Evolutionary conservation across 225 moss, liverwort and hornwort species (phyloP).

Genomic region (Thuidium tamariscinum): DNA sequence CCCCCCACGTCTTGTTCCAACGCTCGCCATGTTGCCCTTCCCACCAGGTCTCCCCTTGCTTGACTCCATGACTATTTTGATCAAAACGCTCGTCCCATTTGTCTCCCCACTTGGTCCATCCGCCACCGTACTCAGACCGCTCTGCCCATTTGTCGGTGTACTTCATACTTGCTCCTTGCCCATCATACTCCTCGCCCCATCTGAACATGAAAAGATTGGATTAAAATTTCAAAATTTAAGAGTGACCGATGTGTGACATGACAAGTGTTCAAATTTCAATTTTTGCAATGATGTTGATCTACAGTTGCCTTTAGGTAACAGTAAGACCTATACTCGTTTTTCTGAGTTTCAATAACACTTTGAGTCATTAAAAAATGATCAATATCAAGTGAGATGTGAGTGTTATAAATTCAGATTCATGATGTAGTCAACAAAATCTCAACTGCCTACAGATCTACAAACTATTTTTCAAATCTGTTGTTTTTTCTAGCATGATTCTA

Average conservation of each 20-base stretch:
- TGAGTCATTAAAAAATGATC: not conserved
- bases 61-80: constrained; percentile 47
- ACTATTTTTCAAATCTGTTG: not conserved
- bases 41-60: constrained; percentile 97
- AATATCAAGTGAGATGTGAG: not conserved
- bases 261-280: not conserved
- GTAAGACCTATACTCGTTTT: not conserved
- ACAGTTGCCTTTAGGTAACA: not conserved
- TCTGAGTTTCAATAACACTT: not conserved
- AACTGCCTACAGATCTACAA: not conserved
- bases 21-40: constrained; percentile 58
- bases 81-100: constrained; percentile 97
- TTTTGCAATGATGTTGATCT: not conserved
- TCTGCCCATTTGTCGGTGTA: constrained; percentile 99
- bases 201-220: constrained; percentile 10
- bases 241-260: not conserved
- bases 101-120: constrained; percentile 97
- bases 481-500: not conserved
- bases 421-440: not conserved
- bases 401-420: not conserved
- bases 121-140: constrained; percentile 46
- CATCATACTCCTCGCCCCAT: constrained; percentile 95
- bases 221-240: not conserved
- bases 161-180: constrained; percentile 81
- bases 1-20: constrained; percentile 95